Evolutionary conservation across 108 stramenopile species (phyloP).

Genomic region (Phaeodactylum tricornutum): DNA sequence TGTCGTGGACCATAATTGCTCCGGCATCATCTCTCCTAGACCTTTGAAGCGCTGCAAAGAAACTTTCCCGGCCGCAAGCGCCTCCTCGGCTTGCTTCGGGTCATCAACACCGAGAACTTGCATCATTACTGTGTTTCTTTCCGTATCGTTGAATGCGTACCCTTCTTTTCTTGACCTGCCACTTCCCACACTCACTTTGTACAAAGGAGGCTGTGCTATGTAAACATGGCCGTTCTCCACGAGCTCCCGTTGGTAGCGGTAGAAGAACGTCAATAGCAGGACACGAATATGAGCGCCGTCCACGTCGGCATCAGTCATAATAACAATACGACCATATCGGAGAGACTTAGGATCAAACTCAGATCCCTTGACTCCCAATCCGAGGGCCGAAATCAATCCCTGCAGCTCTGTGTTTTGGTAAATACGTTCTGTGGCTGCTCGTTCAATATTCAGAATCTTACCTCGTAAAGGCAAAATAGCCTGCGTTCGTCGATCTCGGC

Average conservation of each 20-base stretch:
- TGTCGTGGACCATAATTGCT: slow-evolving; percentile 91
- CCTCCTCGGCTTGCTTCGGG: slow-evolving; percentile 6
- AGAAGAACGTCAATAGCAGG: slow-evolving; percentile 91
- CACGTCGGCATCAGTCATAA: slow-evolving; percentile 98
- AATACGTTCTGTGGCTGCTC: slow-evolving; percentile 81
- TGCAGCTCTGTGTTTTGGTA: slow-evolving; percentile 90
- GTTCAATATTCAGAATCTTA: slow-evolving; percentile 95
- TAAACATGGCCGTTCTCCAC: slow-evolving; percentile 86
- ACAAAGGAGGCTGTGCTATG: slow-evolving; percentile 92
- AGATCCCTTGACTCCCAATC: slow-evolving; percentile 82
- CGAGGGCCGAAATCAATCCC: slow-evolving; percentile 85
- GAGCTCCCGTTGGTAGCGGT: slow-evolving; percentile 84
- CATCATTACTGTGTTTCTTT: slow-evolving; percentile 36
- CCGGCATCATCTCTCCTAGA: slow-evolving; percentile 95
- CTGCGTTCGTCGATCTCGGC: slow-evolving; percentile 86
- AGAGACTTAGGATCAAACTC: slow-evolving; percentile 68
- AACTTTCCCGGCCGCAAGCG: slow-evolving; percentile 42
- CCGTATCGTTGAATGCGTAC: slow-evolving; percentile 62
- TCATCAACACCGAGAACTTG: slow-evolving; percentile 31
- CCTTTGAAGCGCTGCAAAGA: slow-evolving; percentile 81
- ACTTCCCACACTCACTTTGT: slow-evolving; percentile 75
- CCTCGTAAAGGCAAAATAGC: slow-evolving; percentile 91
- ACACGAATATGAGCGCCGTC: slow-evolving; percentile 95
- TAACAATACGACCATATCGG: slow-evolving; percentile 75
- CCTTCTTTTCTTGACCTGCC: slow-evolving; percentile 41